phyloP scores from a whole-genome alignment of 768 basidiomycete species.

The Suillus variegatus region DNA sequence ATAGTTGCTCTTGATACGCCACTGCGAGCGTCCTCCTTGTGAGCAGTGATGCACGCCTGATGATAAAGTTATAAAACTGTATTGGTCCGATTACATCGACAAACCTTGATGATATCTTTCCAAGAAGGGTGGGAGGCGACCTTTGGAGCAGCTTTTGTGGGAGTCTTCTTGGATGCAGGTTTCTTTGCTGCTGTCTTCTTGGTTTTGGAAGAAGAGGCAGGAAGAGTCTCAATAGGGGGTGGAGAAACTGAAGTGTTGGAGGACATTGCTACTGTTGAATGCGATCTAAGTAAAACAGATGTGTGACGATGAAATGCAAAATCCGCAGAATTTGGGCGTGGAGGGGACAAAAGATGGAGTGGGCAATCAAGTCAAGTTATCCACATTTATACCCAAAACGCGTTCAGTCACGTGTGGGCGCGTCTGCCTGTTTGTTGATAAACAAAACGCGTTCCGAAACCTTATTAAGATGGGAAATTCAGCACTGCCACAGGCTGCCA shows the following conservation, averaged over 20 bases:
- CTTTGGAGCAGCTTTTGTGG: constrained; percentile 19
- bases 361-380: background rate
- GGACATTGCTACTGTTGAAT: constrained; percentile 7
- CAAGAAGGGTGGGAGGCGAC: constrained; percentile 46
- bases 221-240: constrained; percentile 14
- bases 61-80: background rate
- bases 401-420: constrained; percentile 13
- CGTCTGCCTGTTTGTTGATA: constrained; percentile 12
- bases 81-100: constrained; percentile 11
- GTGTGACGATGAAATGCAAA: background rate
- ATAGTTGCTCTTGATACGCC: constrained; percentile 76
- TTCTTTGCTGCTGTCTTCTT: constrained; percentile 30
- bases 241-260: constrained; percentile 14
- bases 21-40: constrained; percentile 62
- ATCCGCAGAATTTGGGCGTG: background rate
- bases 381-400: constrained; percentile 10
- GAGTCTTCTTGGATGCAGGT: constrained; percentile 5
- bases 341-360: constrained; percentile 8
- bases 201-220: constrained; percentile 28
- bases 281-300: background rate
- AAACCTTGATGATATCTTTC: constrained; percentile 56
- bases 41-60: constrained; percentile 67
- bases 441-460: constrained; percentile 6
- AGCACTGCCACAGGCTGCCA: constrained; percentile 9
- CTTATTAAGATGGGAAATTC: constrained; percentile 13